These are phyloP conservation scores for Populus hybrid DNA, from an alignment of 441 rosid genomes.

Conservation along the genomic window DNA sequence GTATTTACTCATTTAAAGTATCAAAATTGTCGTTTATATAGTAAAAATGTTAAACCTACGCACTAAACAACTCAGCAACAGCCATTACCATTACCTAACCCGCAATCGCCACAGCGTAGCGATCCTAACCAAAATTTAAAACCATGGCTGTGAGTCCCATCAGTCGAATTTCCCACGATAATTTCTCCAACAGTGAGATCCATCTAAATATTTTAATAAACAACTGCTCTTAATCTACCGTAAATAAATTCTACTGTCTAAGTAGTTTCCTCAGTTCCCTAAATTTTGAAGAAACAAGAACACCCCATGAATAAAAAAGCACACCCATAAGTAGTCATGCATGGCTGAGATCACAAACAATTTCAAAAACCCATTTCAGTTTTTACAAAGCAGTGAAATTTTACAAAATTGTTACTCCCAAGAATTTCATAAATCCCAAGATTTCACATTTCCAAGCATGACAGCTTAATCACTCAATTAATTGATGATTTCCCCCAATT, in stretches of 20 bases:
- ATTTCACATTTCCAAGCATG: background rate
- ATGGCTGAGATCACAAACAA: background rate
- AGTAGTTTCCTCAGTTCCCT: background rate
- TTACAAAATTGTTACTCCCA: background rate
- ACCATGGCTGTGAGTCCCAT: background rate
- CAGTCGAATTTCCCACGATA: background rate
- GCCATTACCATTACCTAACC: background rate
- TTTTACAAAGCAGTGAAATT: background rate
- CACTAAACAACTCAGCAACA: background rate
- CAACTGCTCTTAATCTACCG: background rate
- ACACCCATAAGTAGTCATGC: background rate
- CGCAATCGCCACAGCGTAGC: background rate
- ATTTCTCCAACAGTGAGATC: background rate
- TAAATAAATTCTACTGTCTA: conserved; percentile 23
- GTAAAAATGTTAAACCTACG: background rate
- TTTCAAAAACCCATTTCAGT: background rate
- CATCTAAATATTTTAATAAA: background rate
- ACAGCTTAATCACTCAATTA: background rate
- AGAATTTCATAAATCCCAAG: background rate
- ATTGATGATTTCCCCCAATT: background rate
- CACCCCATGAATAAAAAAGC: background rate
- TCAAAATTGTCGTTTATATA: background rate
- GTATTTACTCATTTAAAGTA: background rate
- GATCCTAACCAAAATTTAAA: background rate
- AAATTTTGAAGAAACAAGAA: background rate